A percentile compares a stretch with the other conserved stretches of the same genome.
Conservation (phyloP, 495 filamentous ascomycete genomes). For the Thozetella sp. region DNA sequence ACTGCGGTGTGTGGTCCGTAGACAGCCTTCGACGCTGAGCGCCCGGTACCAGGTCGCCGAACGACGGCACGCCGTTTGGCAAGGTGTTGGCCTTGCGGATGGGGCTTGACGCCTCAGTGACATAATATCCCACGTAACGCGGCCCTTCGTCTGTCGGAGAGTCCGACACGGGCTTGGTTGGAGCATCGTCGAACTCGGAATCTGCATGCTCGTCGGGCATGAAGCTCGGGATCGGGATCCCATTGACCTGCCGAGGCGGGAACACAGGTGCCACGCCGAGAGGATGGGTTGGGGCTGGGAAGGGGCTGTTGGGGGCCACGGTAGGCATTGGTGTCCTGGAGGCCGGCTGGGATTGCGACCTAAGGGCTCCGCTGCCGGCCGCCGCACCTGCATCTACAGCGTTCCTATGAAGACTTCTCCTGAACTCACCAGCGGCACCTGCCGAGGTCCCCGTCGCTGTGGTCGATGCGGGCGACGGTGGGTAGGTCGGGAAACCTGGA, state of each 20-base stretch:
- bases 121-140: constrained; percentile 38
- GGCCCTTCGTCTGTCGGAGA: constrained; percentile 39
- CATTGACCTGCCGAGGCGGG: constrained; percentile 38
- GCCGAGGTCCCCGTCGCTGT: constrained; percentile 32
- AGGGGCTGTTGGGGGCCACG: constrained; percentile 15
- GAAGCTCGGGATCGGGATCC: constrained; percentile 45
- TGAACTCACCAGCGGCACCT: constrained; percentile 37
- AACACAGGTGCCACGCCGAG: constrained; percentile 27
- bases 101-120: constrained; percentile 33
- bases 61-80: constrained; percentile 37
- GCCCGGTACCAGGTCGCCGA: constrained; percentile 41
- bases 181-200: constrained; percentile 31
- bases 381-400: constrained; percentile 36
- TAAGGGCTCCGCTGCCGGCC: constrained; percentile 42
- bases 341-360: constrained; percentile 61
- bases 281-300: constrained; percentile 21
- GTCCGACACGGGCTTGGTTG: constrained; percentile 25
- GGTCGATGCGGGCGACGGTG: constrained; percentile 41
- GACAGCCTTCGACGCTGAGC: constrained; percentile 41
- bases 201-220: constrained; percentile 47
- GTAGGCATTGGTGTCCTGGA: constrained; percentile 36
- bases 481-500: constrained; percentile 40
- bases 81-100: constrained; percentile 26
- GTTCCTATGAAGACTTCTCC: constrained; percentile 52
- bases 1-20: constrained; percentile 50